Conservation (phyloP, 2,329 filamentous ascomycete genomes). For the Botrytis squamosa region DNA sequence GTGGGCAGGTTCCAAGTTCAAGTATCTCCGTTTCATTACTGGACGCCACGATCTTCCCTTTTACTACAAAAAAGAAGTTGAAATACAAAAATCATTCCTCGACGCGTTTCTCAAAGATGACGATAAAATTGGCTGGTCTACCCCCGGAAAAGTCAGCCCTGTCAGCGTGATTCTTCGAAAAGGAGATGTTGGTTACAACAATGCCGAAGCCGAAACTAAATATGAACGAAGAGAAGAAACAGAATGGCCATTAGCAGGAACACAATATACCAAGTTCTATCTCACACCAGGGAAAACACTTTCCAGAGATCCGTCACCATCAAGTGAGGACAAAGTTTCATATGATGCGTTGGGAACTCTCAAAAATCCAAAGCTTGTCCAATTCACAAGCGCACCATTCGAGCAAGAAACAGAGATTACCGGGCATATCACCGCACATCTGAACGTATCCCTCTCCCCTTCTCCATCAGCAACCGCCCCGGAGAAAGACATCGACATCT, state of each 20-base stretch:
- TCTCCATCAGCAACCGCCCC: background rate
- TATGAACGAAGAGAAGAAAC: background rate
- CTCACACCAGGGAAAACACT: background rate
- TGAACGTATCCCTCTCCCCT: background rate
- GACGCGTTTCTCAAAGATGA: conserved; percentile 70
- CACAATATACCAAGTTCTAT: background rate
- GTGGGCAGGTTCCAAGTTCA: conserved; percentile 62
- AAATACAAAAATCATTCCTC: conserved; percentile 65
- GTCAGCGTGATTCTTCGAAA: conserved; percentile 63
- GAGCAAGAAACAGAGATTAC: background rate
- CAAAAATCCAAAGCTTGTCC: background rate
- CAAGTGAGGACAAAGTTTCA: background rate
- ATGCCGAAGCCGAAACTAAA: background rate
- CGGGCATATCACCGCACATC: background rate
- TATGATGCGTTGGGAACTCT: background rate
- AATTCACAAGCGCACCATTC: background rate
- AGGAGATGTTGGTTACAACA: conserved; percentile 56
- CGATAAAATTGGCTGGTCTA: conserved; percentile 60
- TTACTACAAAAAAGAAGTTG: conserved; percentile 68
- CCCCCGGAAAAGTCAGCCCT: conserved; percentile 55
- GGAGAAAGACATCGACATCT: background rate
- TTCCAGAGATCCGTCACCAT: background rate
- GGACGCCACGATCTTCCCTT: conserved; percentile 71
- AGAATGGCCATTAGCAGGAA: background rate
- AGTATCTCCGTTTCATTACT: conserved; percentile 68